These are phyloP conservation scores for Pachysolen tannophilus DNA, from an alignment of 805 yeast genomes.

Conservation along the genomic window DNA sequence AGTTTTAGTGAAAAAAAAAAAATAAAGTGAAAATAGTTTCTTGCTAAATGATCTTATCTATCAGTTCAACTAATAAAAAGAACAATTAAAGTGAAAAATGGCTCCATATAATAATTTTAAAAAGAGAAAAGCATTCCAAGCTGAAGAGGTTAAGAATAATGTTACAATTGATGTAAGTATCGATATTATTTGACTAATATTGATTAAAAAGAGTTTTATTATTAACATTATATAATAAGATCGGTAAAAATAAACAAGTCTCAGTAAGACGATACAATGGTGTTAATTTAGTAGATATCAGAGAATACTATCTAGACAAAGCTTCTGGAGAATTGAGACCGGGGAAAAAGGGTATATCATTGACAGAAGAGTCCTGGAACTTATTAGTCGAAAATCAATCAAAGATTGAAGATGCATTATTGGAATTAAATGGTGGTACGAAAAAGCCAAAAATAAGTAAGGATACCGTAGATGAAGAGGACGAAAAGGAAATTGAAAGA, in stretches of 20 bases:
- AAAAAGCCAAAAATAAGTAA: slow-evolving; percentile 17
- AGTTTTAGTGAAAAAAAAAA: background rate
- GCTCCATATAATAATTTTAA: no score
- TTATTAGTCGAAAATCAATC: slow-evolving; percentile 35
- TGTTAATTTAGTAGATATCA: slow-evolving; percentile 63
- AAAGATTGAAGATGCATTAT: slow-evolving; percentile 44
- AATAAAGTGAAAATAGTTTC: slow-evolving; percentile 2
- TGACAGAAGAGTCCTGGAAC: slow-evolving; percentile 50
- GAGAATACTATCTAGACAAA: slow-evolving; percentile 70
- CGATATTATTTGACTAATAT: no score
- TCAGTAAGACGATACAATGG: slow-evolving; percentile 69
- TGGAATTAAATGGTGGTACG: slow-evolving; percentile 18
- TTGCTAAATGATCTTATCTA: no score
- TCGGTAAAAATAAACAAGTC: slow-evolving; percentile 56
- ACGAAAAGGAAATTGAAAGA: slow-evolving; percentile 16
- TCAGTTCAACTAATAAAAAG: no score
- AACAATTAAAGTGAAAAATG: no score
- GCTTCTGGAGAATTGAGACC: slow-evolving; percentile 59
- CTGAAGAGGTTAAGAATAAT: no score
- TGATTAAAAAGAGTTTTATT: no score
- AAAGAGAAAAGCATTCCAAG: no score
- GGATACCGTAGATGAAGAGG: slow-evolving; percentile 17
- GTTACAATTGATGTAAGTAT: no score
- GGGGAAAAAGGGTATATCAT: slow-evolving; percentile 69
- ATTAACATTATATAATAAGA: no score